phyloP scores from a whole-genome alignment of 2,329 filamentous ascomycete species.

The Trichoderma semiorbis region DNA sequence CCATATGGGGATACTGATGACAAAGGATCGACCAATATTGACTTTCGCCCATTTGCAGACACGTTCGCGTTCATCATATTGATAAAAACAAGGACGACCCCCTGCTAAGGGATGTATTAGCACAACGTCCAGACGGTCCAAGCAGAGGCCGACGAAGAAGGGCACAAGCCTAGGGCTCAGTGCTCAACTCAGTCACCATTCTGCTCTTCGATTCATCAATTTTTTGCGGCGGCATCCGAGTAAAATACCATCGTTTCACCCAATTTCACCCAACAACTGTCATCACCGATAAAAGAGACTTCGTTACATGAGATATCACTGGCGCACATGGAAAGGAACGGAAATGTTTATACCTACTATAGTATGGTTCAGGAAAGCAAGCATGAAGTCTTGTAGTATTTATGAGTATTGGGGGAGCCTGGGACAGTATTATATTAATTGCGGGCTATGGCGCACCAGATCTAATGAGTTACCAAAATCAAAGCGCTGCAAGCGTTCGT shows the following conservation, averaged over 20 bases:
- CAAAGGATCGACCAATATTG: slow-evolving; percentile 11
- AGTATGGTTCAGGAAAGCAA: slow-evolving; percentile 6
- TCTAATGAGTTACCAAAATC: neutral
- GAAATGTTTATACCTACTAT: neutral
- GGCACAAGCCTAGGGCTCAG: slow-evolving; percentile 28
- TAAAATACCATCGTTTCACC: neutral
- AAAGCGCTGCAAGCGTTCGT: neutral
- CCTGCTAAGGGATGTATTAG: slow-evolving; percentile 73
- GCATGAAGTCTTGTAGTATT: slow-evolving; percentile 13
- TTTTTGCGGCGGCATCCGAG: neutral
- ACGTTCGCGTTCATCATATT: slow-evolving; percentile 86
- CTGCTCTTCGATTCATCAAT: neutral
- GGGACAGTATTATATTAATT: slow-evolving; percentile 2
- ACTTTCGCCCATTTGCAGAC: slow-evolving; percentile 48
- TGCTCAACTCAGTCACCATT: neutral
- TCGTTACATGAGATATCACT: slow-evolving; percentile 2
- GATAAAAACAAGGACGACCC: slow-evolving; percentile 90
- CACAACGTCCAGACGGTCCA: slow-evolving; percentile 80
- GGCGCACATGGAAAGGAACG: slow-evolving; percentile 10
- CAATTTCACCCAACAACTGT: neutral
- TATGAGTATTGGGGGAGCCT: neutral
- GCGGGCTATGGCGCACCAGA: neutral
- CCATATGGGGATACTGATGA: neutral
- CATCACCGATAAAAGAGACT: neutral
- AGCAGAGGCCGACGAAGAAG: slow-evolving; percentile 75